These are phyloP conservation scores for Kregervanrija fluxuum DNA, from an alignment of 805 yeast species.

Conservation along the genomic window DNA sequence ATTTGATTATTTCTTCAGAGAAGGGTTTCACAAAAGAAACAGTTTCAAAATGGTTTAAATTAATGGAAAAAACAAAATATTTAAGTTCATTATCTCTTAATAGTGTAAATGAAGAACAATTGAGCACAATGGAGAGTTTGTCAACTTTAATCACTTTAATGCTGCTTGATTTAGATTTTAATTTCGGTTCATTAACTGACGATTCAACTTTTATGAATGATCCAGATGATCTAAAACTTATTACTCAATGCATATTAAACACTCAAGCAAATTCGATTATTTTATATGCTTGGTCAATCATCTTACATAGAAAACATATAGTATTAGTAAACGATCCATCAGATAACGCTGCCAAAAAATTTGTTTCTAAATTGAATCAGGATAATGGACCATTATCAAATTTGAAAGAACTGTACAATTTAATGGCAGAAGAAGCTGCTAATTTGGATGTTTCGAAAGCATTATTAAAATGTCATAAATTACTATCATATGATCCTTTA, in stretches of 20 bases:
- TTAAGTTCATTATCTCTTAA: constrained; percentile 15
- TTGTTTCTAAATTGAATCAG: constrained; percentile 1
- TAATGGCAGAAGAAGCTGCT: constrained; percentile 34
- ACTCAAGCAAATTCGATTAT: constrained; percentile 40
- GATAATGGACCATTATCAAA: constrained; percentile 8
- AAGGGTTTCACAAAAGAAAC: constrained; percentile 21
- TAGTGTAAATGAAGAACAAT: constrained; percentile 17
- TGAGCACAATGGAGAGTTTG: constrained; percentile 35
- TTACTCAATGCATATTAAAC: constrained; percentile 18
- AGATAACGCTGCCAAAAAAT: constrained; percentile 10
- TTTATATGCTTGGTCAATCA: constrained; percentile 60
- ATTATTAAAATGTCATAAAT: constrained; percentile 33
- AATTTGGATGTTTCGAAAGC: constrained; percentile 38
- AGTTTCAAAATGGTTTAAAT: constrained; percentile 47
- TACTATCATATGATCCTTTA: constrained; percentile 41
- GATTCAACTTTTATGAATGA: constrained; percentile 35
- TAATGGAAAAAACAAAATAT: constrained; percentile 31
- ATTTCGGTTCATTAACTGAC: constrained; percentile 34
- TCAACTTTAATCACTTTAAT: constrained; percentile 42
- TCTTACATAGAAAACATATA: constrained; percentile 44
- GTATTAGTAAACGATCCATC: constrained; percentile 28
- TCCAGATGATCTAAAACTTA: constrained; percentile 27
- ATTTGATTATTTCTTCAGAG: constrained; percentile 20
- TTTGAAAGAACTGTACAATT: constrained; percentile 21
- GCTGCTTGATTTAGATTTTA: constrained; percentile 50